A percentile compares a stretch with the other conserved stretches of the same genome.
These are phyloP conservation scores for Adenanthera pavonina DNA, from an alignment of 306 rosid species.

Conservation along the genomic window DNA sequence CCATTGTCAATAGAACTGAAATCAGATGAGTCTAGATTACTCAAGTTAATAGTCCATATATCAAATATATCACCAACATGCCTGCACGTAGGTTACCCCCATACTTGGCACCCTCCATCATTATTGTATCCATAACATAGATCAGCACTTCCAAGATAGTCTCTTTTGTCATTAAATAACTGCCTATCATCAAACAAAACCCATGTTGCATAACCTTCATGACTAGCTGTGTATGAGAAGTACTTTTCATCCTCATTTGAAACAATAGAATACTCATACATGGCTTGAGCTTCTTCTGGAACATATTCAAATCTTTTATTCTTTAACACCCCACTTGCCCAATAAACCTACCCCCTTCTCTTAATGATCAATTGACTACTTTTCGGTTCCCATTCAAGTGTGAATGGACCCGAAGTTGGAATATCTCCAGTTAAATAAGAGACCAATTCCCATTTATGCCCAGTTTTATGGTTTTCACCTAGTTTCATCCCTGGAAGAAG, in stretches of 20 bases:
- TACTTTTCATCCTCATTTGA: conserved; percentile 28
- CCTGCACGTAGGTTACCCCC: background rate
- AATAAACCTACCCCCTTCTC: background rate
- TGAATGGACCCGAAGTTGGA: conserved; percentile 11
- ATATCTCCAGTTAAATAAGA: background rate
- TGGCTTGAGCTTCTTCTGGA: background rate
- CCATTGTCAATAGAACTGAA: background rate
- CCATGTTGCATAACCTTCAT: background rate
- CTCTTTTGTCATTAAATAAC: background rate
- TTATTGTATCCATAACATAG: background rate
- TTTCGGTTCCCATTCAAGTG: too few species aligned
- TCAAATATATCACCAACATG: background rate
- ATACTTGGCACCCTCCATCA: background rate
- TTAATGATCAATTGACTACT: too few species aligned
- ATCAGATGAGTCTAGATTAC: background rate
- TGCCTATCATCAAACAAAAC: background rate
- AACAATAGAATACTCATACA: background rate
- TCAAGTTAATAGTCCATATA: background rate
- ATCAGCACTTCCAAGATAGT: conserved; percentile 19
- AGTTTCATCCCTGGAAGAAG: too few species aligned
- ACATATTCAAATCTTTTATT: background rate
- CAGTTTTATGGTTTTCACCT: background rate
- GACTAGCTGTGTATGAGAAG: background rate
- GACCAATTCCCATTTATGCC: background rate
- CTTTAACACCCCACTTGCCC: conserved; percentile 21